Conservation (phyloP, 345 rosid species). For the Moricandia moricandioides region DNA sequence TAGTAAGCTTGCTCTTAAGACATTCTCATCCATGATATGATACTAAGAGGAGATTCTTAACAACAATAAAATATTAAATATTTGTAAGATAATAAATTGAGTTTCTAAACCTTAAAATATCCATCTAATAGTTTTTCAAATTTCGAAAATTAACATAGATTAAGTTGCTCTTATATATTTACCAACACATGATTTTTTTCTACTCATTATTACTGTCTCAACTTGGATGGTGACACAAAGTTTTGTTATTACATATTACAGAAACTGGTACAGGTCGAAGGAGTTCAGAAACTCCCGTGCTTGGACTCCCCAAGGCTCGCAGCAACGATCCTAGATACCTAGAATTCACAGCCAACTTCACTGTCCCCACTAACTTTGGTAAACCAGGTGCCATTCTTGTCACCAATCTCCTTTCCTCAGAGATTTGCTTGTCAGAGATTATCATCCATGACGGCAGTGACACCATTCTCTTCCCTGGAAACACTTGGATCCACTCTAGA, state of each 20-base stretch:
- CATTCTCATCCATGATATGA: no score
- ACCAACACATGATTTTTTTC: neutral
- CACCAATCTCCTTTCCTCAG: constrained; percentile 68
- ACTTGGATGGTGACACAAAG: neutral
- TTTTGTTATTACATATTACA: constrained; percentile 23
- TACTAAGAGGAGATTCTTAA: no score
- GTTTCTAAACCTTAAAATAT: no score
- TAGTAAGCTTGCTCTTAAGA: no score
- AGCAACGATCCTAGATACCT: constrained; percentile 46
- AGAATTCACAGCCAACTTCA: constrained; percentile 68
- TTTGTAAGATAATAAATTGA: no score
- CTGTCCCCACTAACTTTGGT: constrained; percentile 68
- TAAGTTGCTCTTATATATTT: neutral
- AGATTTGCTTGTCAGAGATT: constrained; percentile 68
- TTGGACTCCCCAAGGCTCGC: constrained; percentile 63
- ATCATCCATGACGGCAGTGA: constrained; percentile 56
- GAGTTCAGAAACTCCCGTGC: constrained; percentile 55
- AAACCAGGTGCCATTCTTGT: constrained; percentile 74
- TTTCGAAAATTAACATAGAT: no score
- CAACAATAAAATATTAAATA: no score
- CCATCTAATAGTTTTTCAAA: no score
- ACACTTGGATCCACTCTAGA: constrained; percentile 81
- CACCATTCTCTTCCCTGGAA: constrained; percentile 66
- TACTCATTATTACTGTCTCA: neutral
- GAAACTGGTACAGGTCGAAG: constrained; percentile 68